These are phyloP conservation scores for Retiboletus flavoniger DNA, from an alignment of 1,284 basidiomycete genomes.

Conservation along the genomic window DNA sequence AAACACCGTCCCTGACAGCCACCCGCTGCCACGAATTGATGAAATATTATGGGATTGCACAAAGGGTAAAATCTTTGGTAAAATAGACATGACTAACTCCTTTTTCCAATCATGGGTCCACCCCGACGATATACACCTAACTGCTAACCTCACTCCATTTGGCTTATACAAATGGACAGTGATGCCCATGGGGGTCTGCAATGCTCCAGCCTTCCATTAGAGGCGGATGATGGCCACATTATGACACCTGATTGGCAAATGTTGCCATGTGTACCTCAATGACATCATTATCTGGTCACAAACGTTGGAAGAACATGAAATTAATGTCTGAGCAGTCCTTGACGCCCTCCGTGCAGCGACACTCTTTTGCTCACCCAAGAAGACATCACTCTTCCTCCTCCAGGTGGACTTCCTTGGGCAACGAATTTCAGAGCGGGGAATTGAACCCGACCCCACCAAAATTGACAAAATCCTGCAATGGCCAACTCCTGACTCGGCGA, in stretches of 20 bases:
- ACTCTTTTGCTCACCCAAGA: neutral
- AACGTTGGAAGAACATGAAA: conserved; percentile 30
- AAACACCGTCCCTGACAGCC: conserved; percentile 22
- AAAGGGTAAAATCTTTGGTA: conserved; percentile 25
- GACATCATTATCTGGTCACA: conserved; percentile 41
- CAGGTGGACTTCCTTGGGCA: neutral
- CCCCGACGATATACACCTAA: conserved; percentile 27
- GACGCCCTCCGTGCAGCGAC: neutral
- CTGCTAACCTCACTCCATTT: conserved; percentile 22
- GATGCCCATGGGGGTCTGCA: conserved; percentile 31
- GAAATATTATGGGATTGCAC: conserved; percentile 20
- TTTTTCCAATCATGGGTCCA: conserved; percentile 40
- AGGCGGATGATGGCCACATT: conserved; percentile 11
- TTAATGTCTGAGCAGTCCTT: conserved; percentile 5
- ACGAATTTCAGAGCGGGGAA: neutral
- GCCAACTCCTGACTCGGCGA: conserved; percentile 31
- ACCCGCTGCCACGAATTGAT: conserved; percentile 26
- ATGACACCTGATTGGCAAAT: conserved; percentile 19
- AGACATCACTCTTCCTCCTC: neutral
- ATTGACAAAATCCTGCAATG: conserved; percentile 21
- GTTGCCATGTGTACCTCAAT: conserved; percentile 37
- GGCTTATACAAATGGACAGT: conserved; percentile 29
- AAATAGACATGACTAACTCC: conserved; percentile 40
- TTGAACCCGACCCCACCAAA: neutral
- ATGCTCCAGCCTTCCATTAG: conserved; percentile 26